A percentile compares a stretch with the other conserved stretches of the same genome.
These are phyloP conservation scores for Candida gorgasii DNA, from an alignment of 805 yeast genomes.

Conservation along the genomic window DNA sequence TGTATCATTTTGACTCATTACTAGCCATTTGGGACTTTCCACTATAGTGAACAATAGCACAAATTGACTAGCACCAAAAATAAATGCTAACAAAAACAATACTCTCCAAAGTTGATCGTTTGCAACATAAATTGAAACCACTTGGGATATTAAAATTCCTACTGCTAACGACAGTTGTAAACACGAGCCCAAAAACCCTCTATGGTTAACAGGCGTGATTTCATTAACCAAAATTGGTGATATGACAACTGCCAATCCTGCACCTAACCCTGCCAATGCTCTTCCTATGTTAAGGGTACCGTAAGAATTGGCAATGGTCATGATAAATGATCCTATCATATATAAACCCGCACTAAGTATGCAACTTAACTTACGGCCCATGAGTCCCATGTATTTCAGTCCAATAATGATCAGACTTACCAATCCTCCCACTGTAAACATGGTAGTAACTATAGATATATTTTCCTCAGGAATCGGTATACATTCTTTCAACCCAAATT, in stretches of 20 bases:
- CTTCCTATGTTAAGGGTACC: slow-evolving; percentile 30
- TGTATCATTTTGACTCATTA: slow-evolving; percentile 30
- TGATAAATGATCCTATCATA: slow-evolving; percentile 27
- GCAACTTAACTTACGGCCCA: slow-evolving; percentile 28
- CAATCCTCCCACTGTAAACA: slow-evolving; percentile 40
- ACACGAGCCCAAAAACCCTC: slow-evolving; percentile 43
- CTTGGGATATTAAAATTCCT: slow-evolving; percentile 39
- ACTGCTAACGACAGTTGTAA: slow-evolving; percentile 39
- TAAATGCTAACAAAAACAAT: slow-evolving; percentile 28
- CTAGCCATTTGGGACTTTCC: slow-evolving; percentile 46
- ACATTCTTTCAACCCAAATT: slow-evolving; percentile 25
- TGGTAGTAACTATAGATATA: slow-evolving; percentile 30
- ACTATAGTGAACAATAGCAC: slow-evolving; percentile 32
- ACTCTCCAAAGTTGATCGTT: slow-evolving; percentile 40
- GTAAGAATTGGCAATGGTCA: slow-evolving; percentile 25
- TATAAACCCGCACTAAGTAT: slow-evolving; percentile 23
- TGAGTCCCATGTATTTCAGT: slow-evolving; percentile 22
- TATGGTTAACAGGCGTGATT: slow-evolving; percentile 38
- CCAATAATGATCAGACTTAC: slow-evolving; percentile 31
- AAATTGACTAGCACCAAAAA: slow-evolving; percentile 29
- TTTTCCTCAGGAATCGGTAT: slow-evolving; percentile 25
- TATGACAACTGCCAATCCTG: slow-evolving; percentile 41
- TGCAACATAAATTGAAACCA: slow-evolving; percentile 32
- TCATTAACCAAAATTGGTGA: slow-evolving; percentile 44
- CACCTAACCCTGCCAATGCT: slow-evolving; percentile 37